Base-by-base conservation (phyloP, 768 basidiomycete species). In the Pisolithus albus region DNA sequence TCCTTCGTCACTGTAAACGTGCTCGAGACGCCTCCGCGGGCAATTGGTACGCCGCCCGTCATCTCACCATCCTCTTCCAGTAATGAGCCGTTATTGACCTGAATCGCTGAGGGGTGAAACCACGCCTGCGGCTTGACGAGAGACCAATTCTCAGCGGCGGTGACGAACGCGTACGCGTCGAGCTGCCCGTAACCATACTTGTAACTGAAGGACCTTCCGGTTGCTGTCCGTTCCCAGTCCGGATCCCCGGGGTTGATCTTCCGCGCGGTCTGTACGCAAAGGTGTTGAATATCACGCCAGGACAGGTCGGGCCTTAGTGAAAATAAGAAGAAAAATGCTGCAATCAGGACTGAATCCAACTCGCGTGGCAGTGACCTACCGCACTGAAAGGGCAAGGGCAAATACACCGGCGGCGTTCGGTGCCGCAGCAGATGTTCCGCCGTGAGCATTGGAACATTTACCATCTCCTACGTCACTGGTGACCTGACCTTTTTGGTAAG, bases 351-450 rank as follows among this genome's bases (percentile, higher is more conserved):
- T 28, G 34, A 39, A 10, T 42, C 30, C 42, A 50, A 58, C n/a
- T 26, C 16, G 36, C 15, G 9, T 26, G 47, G 34, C 45, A 50
- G 6, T 23, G 41, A 64, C 78, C 51, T 60, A 92, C 92, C 94
- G 80, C 52, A 81, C 89, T 70, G 92, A 77, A 15, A 99, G 73
- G 6, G 92, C 92, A 10, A 99, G 79, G 19, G 93, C 89, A 63
- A 95, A 86, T 37, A 97, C 89, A 24, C 92, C 96, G 13, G 85
- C 93, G 23, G 92, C 96, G 57, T 98, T 90, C 7, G 96, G 96
- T 7, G 96, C 96, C 5, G 96, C 96, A 21, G 96, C 96, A 15
- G 95, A 97, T 1, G 96, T 99, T 15, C 96, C 96, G 21, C 96
- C 96, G 61, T 99, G 96, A 0, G 72, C 77, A 38, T 73, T 75